Evolutionary conservation across 345 rosid species (phyloP), one percentile per base, ranked within the genome.

Genomic region (Brassica cretica): DNA sequence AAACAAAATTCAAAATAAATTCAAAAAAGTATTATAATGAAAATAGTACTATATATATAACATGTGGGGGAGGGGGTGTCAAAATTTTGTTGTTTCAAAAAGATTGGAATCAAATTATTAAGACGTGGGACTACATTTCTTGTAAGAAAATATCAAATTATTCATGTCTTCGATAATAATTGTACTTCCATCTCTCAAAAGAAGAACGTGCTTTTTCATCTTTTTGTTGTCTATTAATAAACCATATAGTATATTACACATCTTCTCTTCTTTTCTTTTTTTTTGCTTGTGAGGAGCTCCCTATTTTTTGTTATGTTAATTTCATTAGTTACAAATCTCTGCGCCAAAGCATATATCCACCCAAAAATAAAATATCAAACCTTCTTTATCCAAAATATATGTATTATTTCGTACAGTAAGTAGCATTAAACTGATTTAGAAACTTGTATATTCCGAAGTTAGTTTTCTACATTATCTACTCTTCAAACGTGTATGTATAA

Each of bases 131-230:
- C 78, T 74, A 75, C 41, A 37, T 56, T 30, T 75, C 33, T 67
- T 73, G 60, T 21, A 73, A 67, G 66, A 73, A 64, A 56, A 64
- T 11, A 41, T 56, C 29, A 70, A 39, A 74, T 46, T 46, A 70
- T 75, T 37, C 24, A 75, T 64, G 59, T 70, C 80, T 58, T 63
- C 32, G 14, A 46, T 64, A 32, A 75, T 70, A 1, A 75, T 70
- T 75, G 79, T 75, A 33, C 83, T 65, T 75, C 46, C 76, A 70
- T 70, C 27, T 65, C 80, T 59, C 69, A 44, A 80, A 80, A 80
- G 83, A 75, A 74, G 16, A 46, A 71, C 68, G 44, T 65, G 16
- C 46, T 27, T 66, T 73, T 60, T 33, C 49, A 19, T 7, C n/a
- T 30, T 65, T 74, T 16, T 53, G 4, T 55, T 10, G 63, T 64